Conservation (phyloP, 1,284 basidiomycete species). For the Ceraceosorus bombacis region DNA sequence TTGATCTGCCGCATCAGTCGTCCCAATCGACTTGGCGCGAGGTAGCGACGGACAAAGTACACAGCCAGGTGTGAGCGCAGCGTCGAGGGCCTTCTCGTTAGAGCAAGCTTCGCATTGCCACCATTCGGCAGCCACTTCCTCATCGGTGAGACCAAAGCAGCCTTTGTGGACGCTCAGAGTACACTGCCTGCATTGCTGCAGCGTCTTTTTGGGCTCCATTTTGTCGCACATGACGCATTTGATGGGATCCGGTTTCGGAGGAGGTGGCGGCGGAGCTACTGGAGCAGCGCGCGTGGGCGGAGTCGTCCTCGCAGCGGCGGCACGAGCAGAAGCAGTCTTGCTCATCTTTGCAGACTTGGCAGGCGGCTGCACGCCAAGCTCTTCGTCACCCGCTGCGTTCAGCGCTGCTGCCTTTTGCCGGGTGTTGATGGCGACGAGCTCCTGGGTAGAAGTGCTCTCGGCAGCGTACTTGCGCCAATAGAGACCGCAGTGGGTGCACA, state of each 20-base stretch:
- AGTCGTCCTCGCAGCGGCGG: neutral
- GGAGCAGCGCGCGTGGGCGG: constrained; percentile 6
- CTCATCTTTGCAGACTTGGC: constrained; percentile 21
- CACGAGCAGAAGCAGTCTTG: constrained; percentile 15
- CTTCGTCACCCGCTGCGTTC: constrained; percentile 15
- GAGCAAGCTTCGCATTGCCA: constrained; percentile 43
- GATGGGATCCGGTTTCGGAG: constrained; percentile 22
- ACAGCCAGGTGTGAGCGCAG: constrained; percentile 33
- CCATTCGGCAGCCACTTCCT: constrained; percentile 22
- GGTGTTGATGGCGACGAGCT: constrained; percentile 28
- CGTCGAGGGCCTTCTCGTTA: constrained; percentile 37
- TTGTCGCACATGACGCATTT: constrained; percentile 42
- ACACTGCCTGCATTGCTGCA: constrained; percentile 39
- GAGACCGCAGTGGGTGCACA: constrained; percentile 44
- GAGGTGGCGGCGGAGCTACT: constrained; percentile 8
- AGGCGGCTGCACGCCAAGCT: constrained; percentile 41
- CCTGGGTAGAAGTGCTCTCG: constrained; percentile 27
- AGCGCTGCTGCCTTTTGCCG: constrained; percentile 24
- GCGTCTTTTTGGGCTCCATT: constrained; percentile 40
- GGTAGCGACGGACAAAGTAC: constrained; percentile 29
- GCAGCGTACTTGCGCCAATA: constrained; percentile 48
- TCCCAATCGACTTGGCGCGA: constrained; percentile 6
- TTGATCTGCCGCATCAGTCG: constrained; percentile 13
- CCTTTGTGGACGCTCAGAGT: constrained; percentile 41
- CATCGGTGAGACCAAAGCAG: constrained; percentile 36